A percentile compares a stretch with the other conserved stretches of the same genome.
Conservation (phyloP, 225 moss, liverwort and hornwort species). For the Climacium dendroides region DNA sequence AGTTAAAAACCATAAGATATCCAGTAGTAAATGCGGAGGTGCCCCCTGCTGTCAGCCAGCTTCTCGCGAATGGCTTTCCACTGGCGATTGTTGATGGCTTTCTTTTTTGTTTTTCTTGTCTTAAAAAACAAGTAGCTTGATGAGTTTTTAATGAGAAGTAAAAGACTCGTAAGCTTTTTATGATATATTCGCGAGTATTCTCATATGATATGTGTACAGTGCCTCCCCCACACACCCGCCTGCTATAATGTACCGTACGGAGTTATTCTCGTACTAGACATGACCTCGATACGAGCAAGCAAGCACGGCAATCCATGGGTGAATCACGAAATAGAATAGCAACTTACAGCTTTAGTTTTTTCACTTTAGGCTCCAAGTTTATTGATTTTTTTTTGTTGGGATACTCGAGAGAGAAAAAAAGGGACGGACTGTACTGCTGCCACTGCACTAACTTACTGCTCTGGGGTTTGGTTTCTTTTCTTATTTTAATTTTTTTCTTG, state of each 20-base stretch:
- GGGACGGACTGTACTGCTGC: not conserved
- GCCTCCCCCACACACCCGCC: not conserved
- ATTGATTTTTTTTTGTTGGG: not conserved
- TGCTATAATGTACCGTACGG: not conserved
- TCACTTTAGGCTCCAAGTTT: not conserved
- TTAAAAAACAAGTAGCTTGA: no score
- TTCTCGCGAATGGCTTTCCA: not conserved
- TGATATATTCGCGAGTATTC: not conserved
- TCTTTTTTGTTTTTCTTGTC: no score
- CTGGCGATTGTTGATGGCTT: no score
- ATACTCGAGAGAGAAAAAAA: not conserved
- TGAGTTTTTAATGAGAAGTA: no score
- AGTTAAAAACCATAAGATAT: no score
- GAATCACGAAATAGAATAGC: not conserved
- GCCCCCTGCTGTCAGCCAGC: not conserved
- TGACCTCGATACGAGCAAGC: not conserved
- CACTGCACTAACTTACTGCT: not conserved
- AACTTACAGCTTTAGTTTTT: not conserved
- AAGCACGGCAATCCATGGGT: not conserved
- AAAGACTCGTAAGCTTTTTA: not conserved
- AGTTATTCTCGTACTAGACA: not conserved
- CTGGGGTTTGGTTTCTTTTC: not conserved
- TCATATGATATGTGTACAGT: not conserved
- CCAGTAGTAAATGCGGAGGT: not conserved
- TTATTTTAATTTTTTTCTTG: no score